Conservation (phyloP, 176 grass and related monocot genomes). For the Oryza nivara region DNA sequence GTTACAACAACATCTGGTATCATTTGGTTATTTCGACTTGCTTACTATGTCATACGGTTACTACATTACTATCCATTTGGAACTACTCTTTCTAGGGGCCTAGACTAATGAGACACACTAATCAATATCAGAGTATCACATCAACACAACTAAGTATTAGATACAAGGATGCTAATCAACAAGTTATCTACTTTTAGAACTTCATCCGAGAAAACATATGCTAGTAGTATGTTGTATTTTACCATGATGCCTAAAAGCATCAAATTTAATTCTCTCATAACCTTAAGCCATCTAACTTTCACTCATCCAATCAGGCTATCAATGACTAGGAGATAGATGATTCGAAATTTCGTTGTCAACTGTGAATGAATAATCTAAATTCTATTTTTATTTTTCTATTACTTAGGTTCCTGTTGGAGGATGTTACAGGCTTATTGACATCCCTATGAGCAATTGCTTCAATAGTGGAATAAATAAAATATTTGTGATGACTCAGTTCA, state of each 20-base stretch:
- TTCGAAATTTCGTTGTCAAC: not conserved
- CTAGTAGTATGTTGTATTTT: no score
- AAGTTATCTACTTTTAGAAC: not conserved
- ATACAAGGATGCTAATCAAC: not conserved
- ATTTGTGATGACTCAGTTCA: constrained; percentile 86
- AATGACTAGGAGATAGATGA: not conserved
- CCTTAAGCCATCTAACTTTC: not conserved
- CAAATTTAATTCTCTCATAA: not conserved
- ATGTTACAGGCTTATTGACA: constrained; percentile 76
- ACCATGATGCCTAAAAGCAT: not conserved
- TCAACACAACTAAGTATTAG: not conserved
- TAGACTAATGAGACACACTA: not conserved
- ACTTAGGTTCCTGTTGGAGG: constrained; percentile 80
- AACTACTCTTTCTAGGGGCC: not conserved
- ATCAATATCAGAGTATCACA: not conserved
- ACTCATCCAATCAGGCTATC: not conserved
- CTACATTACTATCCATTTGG: not conserved
- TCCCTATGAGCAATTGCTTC: constrained; percentile 91
- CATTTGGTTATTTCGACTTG: not conserved
- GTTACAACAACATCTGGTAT: not conserved
- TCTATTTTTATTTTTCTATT: constrained; percentile 32
- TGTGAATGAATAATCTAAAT: not conserved
- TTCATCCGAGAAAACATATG: not conserved
- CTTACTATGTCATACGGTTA: not conserved
- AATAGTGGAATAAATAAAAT: constrained; percentile 87